Evolutionary conservation across 768 basidiomycete genomes (phyloP).

Genomic region (Pleurotus djamor): DNA sequence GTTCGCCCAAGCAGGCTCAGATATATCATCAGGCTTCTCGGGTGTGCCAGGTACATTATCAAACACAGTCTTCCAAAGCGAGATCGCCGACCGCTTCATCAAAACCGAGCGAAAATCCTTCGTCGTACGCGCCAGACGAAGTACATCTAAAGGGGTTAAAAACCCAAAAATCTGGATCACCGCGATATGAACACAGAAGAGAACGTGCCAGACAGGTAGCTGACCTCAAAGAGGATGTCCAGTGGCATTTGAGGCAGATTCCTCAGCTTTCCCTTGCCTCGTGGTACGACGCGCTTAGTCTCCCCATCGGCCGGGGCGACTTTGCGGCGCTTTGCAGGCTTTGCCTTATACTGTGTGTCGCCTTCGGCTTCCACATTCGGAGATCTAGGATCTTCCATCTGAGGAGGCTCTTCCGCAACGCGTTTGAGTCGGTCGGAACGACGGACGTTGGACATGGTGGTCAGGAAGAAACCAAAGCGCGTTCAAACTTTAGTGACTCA

Average conservation of each 20-base stretch:
- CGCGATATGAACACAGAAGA: background rate
- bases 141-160: slow-evolving; percentile 22
- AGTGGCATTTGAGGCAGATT: slow-evolving; percentile 11
- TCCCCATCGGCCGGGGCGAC: no score
- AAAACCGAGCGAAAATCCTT: slow-evolving; percentile 21
- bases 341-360: no score
- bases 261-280: slow-evolving; percentile 3
- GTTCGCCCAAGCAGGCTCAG: slow-evolving; percentile 14
- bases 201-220: no score
- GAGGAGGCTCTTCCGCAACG: no score
- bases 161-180: slow-evolving; percentile 21
- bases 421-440: no score
- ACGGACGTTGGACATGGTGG: no score
- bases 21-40: slow-evolving; percentile 12
- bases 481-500: no score
- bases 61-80: slow-evolving; percentile 22
- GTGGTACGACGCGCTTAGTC: no score
- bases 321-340: no score
- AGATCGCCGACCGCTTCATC: slow-evolving; percentile 11
- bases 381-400: no score
- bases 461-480: no score
- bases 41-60: slow-evolving; percentile 9
- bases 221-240: slow-evolving; percentile 11
- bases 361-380: no score
- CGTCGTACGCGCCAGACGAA: slow-evolving; percentile 21